Base-by-base conservation (phyloP, 2,329 filamentous ascomycete genomes). In the Cucurbitaria berberidis region DNA sequence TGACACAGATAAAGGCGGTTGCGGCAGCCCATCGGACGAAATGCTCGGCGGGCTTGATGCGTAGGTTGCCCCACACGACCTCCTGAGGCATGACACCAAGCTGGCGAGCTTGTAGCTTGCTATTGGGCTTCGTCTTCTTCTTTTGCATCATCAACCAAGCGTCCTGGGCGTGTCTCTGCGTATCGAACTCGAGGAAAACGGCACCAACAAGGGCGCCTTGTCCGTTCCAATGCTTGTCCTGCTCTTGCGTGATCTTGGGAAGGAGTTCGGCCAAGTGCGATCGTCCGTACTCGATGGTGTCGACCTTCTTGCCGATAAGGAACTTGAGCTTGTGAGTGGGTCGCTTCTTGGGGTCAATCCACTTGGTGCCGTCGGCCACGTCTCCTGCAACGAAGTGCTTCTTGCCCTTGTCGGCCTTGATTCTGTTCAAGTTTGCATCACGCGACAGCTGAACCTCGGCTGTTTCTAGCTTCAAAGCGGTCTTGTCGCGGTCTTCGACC, bases 201-300 rank as follows among this genome's bases (percentile, higher is more conserved):
- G 90, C 88, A 0, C 88, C 85, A 6, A 91, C 80, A 47, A 88
- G 84, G 46, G 86, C 83, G 40, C 83, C 85, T 34, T 89, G 82
- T 45, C 89, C 88, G 13, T 82, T 80, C 48, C 82, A 84, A 68
- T 91, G 89, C 49, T 83, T 80, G 46, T 81, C 82, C 73, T 95
- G 91, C 38, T 86, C 82, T 18, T 82, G 77, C 36, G 88, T 82
- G 36, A 91, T 87, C 58, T 88, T 83, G 3, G 90, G 89, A 39
- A 88, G 86, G 34, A 96, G 81, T 41, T 88, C 86, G 44, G 87
- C 84, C 43, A 97, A 83, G 69, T 91, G 87, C 1, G 82, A 81
- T 35, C 93, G 88, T 55, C 88, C 89, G 84, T 90, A 96, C 56
- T 93, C 86, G 71, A 99, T 96, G 0, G 91, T 93, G 75, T 98